Percentiles rank a stretch among this genome's conserved stretches.
Evolutionary conservation across 352 stramenopile species (phyloP).

Genomic region (Pythium grandisporangium): DNA sequence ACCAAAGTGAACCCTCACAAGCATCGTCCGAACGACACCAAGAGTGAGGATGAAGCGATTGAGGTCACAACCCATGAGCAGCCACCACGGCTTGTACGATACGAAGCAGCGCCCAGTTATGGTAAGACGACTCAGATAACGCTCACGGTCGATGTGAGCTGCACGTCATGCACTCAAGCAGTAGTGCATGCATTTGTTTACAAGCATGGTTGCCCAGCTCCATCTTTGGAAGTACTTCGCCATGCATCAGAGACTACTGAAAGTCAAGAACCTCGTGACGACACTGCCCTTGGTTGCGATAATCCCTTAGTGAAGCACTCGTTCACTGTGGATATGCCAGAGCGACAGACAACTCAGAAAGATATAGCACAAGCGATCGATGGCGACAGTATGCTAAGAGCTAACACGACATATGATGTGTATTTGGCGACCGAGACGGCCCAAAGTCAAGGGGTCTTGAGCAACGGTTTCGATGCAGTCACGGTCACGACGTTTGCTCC

Average conservation of each 20-base stretch:
- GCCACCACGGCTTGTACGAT: conserved; percentile 30
- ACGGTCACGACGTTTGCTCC: conserved; percentile 29
- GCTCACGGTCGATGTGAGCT: conserved; percentile 46
- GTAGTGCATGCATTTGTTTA: conserved; percentile 49
- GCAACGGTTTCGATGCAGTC: conserved; percentile 23
- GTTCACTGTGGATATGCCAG: conserved; percentile 1
- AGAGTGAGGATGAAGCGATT: conserved; percentile 30
- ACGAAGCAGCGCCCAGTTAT: conserved; percentile 33
- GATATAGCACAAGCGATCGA: conserved; percentile 5
- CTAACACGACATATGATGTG: conserved; percentile 44
- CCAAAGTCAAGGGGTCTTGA: conserved; percentile 47
- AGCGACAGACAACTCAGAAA: background rate
- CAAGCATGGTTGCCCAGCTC: conserved; percentile 17
- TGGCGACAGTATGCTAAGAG: conserved; percentile 12
- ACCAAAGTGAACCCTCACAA: conserved; percentile 59
- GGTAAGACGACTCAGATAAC: conserved; percentile 43
- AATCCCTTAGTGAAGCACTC: background rate
- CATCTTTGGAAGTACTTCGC: conserved; percentile 8
- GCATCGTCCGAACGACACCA: conserved; percentile 26
- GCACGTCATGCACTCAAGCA: conserved; percentile 29
- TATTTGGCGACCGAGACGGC: conserved; percentile 44
- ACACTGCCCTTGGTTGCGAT: background rate
- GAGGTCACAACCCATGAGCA: conserved; percentile 39
- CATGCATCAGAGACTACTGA: background rate
- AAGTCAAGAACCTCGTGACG: background rate